A percentile compares a stretch with the other conserved stretches of the same genome.
phyloP scores from a whole-genome alignment of 1,284 basidiomycete genomes.

The Ceratobasidium sp. region DNA sequence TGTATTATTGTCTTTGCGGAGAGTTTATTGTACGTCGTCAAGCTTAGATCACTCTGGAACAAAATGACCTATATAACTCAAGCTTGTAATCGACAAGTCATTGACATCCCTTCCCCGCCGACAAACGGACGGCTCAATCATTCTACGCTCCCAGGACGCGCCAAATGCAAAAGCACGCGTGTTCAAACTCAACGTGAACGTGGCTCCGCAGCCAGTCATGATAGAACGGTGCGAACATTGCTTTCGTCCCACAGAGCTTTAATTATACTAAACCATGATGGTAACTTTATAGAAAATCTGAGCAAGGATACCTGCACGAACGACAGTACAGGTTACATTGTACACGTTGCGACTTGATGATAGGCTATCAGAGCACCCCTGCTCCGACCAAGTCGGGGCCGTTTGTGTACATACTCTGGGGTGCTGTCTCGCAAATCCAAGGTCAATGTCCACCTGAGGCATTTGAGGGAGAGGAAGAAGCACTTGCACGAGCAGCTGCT shows the following conservation, averaged over 20 bases:
- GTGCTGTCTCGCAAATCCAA: slow-evolving; percentile 77
- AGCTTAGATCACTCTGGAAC: slow-evolving; percentile 4
- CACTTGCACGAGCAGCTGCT: slow-evolving; percentile 22
- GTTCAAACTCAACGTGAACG: slow-evolving; percentile 76
- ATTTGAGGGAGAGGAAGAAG: slow-evolving; percentile 63
- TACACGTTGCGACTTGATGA: slow-evolving; percentile 71
- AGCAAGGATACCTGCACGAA: slow-evolving; percentile 56
- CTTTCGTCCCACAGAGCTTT: slow-evolving; percentile 42
- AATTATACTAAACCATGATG: slow-evolving; percentile 3
- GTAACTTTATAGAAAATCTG: slow-evolving; percentile 51
- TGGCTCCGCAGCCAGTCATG: slow-evolving; percentile 64
- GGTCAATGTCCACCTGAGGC: slow-evolving; percentile 78
- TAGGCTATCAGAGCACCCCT: slow-evolving; percentile 75
- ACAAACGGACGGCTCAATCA: slow-evolving; percentile 72
- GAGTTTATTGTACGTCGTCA: slow-evolving; percentile 73
- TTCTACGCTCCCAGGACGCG: slow-evolving; percentile 70
- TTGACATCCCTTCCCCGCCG: slow-evolving; percentile 71
- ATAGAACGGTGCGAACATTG: slow-evolving; percentile 53
- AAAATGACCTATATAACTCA: slow-evolving; percentile 16
- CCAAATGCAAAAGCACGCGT: slow-evolving; percentile 64
- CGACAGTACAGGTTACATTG: slow-evolving; percentile 76
- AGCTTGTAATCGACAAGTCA: slow-evolving; percentile 83
- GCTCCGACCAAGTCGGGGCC: slow-evolving; percentile 73
- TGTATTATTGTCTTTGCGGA: slow-evolving; percentile 86
- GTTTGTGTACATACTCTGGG: slow-evolving; percentile 73